Evolutionary conservation across 2,329 filamentous ascomycete genomes (phyloP), one percentile per base, ranked within the genome.

Genomic region (Fusarium sp.): DNA sequence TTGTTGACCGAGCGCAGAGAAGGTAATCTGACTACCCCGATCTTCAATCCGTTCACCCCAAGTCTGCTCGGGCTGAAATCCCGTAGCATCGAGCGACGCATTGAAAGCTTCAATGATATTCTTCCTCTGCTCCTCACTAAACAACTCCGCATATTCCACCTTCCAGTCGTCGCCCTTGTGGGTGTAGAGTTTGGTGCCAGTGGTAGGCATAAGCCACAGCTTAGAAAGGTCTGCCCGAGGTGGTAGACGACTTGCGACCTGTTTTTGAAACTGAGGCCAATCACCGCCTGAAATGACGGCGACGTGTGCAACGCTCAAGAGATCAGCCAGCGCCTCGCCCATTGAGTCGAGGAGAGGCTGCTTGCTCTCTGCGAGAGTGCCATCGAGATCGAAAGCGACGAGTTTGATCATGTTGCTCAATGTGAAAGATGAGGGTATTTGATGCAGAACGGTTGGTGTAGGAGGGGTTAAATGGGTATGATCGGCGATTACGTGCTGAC

Each of bases 201-300:
- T 63, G 7, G 59, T 63, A 7, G 59, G 59, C 59, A 63, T 63
- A 5, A 63, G 59, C 59, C 57, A 63, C 7, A 63, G 57, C 20
- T 63, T 63, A 4, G 57, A 55, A 0, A 63, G 57, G 6, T 62
- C 42, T 15, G 59, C 57, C 26, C 57, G 57, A 8, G 57, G 28
- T 6, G 59, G 46, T 15, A 63, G 48, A 14, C 59, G 59, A 7
- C 46, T 63, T n/a, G 59, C 59, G 28, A 63, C 59, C 42, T 63
- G 59, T 15, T 63, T 63, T 28, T 62, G 46, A 1, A 63, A 63
- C 11, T 63, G 59, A 2, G 59, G 59, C 59, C 59, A 63, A 34
- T 63, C 57, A 3, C 59, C 59, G 13, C 59, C 59, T 31, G 59
- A 63, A 26, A 63, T 63, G 15, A 63, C 59, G 9, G 59, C 59